These are phyloP conservation scores for Anthoceros angustus DNA, from an alignment of 225 moss, liverwort and hornwort species.

Conservation along the genomic window DNA sequence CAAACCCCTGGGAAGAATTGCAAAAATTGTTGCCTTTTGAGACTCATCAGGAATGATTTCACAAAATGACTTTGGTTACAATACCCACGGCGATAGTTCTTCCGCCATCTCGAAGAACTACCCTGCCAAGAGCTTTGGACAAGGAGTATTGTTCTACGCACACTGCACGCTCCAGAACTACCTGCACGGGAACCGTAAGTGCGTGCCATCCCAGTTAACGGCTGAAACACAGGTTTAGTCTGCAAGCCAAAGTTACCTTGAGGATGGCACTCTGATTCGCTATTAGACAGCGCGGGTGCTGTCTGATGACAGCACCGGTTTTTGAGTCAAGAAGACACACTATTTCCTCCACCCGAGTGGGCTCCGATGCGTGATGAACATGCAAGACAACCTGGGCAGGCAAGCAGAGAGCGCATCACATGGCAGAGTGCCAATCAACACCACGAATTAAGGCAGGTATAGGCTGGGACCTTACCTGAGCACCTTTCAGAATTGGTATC, in stretches of 20 bases:
- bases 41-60: too few relatives aligned
- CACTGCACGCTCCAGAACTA: constrained; percentile 64
- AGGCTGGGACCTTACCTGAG: constrained; percentile 35
- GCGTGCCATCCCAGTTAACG: background rate
- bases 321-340: constrained; percentile 76
- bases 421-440: background rate
- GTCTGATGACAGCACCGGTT: constrained; percentile 64
- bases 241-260: constrained; percentile 29
- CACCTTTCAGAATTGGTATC: constrained; percentile 63
- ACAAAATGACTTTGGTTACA: constrained; percentile 19
- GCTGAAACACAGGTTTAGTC: background rate
- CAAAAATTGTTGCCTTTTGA: too few relatives aligned
- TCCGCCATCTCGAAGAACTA: constrained; percentile 74
- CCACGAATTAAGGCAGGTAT: background rate
- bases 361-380: constrained; percentile 71
- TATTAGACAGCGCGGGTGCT: constrained; percentile 67
- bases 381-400: constrained; percentile 59
- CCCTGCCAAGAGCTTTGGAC: constrained; percentile 72
- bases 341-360: constrained; percentile 59
- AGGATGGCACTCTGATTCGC: constrained; percentile 94
- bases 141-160: constrained; percentile 66
- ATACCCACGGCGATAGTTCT: constrained; percentile 89
- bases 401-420: background rate
- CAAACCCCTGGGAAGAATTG: too few relatives aligned
- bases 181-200: constrained; percentile 30